Percentiles rank a stretch among this genome's conserved stretches.
Conservation (phyloP, 768 basidiomycete species). For the Amanita rubescens region DNA sequence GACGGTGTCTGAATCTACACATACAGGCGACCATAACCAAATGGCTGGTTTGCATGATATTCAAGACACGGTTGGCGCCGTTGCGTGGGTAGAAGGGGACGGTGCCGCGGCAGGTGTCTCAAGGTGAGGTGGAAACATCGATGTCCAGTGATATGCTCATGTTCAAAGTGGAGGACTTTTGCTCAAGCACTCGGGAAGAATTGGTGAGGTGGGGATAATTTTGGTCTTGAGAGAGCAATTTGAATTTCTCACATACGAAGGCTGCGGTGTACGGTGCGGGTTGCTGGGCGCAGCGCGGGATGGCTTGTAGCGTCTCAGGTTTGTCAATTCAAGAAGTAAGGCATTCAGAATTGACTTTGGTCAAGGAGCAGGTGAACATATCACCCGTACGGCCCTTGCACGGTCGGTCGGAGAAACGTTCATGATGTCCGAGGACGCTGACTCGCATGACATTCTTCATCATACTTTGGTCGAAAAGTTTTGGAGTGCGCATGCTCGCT, state of each 20-base stretch:
- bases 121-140: constrained; percentile 34
- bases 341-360: not conserved
- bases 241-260: constrained; percentile 23
- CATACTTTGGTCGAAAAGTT: constrained; percentile 40
- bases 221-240: not conserved
- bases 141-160: not conserved
- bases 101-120: constrained; percentile 68
- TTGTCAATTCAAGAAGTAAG: constrained; percentile 1
- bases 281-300: constrained; percentile 59
- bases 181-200: constrained; percentile 63
- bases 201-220: constrained; percentile 54
- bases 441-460: constrained; percentile 51
- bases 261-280: constrained; percentile 70
- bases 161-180: constrained; percentile 67
- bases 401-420: constrained; percentile 44
- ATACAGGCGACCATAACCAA: not conserved
- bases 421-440: constrained; percentile 24
- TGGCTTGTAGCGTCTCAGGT: constrained; percentile 73
- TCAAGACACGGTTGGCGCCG: constrained; percentile 82
- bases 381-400: constrained; percentile 51
- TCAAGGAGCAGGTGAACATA: constrained; percentile 69
- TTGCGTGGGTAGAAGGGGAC: constrained; percentile 40
- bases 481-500: constrained; percentile 34
- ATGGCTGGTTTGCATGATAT: constrained; percentile 24
- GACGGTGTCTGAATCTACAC: constrained; percentile 2